These are phyloP conservation scores for Urochloa ruziziensis DNA, from an alignment of 176 grass and related monocot species.

Conservation along the genomic window DNA sequence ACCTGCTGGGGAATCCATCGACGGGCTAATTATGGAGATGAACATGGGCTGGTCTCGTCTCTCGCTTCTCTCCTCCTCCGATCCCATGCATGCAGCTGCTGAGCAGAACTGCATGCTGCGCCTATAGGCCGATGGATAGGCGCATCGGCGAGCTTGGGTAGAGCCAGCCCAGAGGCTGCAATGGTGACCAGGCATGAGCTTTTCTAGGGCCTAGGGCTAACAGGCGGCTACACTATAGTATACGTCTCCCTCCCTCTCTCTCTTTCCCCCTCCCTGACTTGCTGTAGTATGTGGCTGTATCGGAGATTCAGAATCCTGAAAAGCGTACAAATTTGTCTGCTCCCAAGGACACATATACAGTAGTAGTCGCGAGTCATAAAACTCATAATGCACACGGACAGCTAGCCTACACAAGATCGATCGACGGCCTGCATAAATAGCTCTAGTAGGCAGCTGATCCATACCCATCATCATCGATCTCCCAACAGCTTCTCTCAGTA, in stretches of 20 bases:
- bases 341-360: conserved; percentile 21
- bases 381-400: background rate
- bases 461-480: background rate
- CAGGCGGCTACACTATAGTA: background rate
- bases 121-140: background rate
- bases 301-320: conserved; percentile 39
- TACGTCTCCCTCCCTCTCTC: background rate
- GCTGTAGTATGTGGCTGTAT: background rate
- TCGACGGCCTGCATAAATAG: too few relatives aligned
- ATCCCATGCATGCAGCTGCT: conserved; percentile 6
- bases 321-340: conserved; percentile 45
- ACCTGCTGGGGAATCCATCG: conserved; percentile 21
- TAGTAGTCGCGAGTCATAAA: background rate
- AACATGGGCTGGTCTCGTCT: conserved; percentile 44
- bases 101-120: too few relatives aligned
- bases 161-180: background rate
- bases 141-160: background rate
- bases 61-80: background rate
- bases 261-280: background rate
- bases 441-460: background rate
- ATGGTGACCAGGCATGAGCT: background rate
- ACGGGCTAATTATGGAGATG: conserved; percentile 39
- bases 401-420: background rate
- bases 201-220: conserved; percentile 9
- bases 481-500: background rate